These are phyloP conservation scores for Calonectria montana DNA, from an alignment of 2,329 filamentous ascomycete species.

Conservation along the genomic window DNA sequence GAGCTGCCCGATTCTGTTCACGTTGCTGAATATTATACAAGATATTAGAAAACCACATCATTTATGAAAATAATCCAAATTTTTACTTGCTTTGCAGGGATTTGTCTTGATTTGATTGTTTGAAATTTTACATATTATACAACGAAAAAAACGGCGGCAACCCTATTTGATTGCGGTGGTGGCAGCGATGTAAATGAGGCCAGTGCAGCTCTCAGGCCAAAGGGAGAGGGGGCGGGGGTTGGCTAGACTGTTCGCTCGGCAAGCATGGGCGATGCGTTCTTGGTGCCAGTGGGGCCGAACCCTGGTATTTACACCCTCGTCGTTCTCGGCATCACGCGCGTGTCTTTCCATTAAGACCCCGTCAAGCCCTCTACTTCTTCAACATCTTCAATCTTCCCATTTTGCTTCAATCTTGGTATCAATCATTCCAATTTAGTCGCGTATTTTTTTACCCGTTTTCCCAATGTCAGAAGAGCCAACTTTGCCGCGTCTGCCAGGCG, in stretches of 20 bases:
- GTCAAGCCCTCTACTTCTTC: conserved; percentile 2
- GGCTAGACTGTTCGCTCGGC: conserved; percentile 13
- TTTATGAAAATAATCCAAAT: no score
- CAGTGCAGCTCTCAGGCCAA: no score
- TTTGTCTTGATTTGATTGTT: no score
- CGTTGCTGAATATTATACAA: no score
- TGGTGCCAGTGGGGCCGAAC: conserved; percentile 34
- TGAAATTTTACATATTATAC: no score
- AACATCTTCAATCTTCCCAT: not conserved
- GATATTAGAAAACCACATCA: no score
- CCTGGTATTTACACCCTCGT: conserved; percentile 38
- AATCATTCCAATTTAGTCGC: not conserved
- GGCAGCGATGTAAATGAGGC: no score
- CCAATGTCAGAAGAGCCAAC: conserved; percentile 56
- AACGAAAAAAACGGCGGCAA: no score
- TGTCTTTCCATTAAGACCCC: conserved; percentile 19
- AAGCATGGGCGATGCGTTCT: conserved; percentile 29
- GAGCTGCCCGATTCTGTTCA: no score
- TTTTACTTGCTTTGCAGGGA: no score
- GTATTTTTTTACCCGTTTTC: not conserved
- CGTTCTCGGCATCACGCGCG: conserved; percentile 30
- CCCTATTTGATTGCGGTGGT: no score
- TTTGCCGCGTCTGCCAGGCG: conserved; percentile 52
- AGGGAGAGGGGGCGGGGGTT: no score
- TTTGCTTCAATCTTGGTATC: not conserved